These are phyloP conservation scores for Akebia trifoliata DNA, from an alignment of 164 flowering plant species.

Conservation along the genomic window DNA sequence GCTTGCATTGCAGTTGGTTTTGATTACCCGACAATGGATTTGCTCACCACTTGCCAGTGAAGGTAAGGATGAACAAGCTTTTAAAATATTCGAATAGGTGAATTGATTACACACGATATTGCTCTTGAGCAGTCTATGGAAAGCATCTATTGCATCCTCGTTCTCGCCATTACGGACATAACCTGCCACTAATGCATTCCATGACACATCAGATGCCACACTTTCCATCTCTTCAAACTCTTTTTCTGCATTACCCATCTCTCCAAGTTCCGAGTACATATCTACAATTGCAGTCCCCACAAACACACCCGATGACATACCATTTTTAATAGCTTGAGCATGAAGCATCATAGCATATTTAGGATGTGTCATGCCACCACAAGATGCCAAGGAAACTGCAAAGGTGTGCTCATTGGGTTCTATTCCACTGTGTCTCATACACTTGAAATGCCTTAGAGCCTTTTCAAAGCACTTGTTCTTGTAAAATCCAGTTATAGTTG, in stretches of 20 bases:
- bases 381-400: conserved; percentile 14
- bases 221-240: conserved; percentile 13
- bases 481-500: conserved; percentile 23
- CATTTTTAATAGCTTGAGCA: conserved; percentile 19
- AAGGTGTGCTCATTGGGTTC: conserved; percentile 23
- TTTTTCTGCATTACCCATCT: conserved; percentile 20
- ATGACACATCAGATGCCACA: conserved; percentile 18
- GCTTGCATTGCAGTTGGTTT: conserved; percentile 9
- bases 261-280: conserved; percentile 17
- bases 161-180: conserved; percentile 13
- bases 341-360: conserved; percentile 17
- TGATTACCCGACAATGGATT: conserved; percentile 18
- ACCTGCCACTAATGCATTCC: conserved; percentile 29
- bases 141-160: conserved; percentile 23
- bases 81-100: conserved; percentile 21
- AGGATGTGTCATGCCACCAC: conserved; percentile 10
- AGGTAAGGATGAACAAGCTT: conserved; percentile 20
- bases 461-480: conserved; percentile 9
- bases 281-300: conserved; percentile 29
- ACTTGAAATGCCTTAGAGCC: conserved; percentile 16
- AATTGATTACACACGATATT: conserved; percentile 17
- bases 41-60: conserved; percentile 21
- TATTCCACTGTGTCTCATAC: conserved; percentile 17
- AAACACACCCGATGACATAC: conserved; percentile 11
- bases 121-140: conserved; percentile 14